These are phyloP conservation scores for Wallacemonas sp. DNA, from an alignment of 208 protist genomes.

Conservation along the genomic window DNA sequence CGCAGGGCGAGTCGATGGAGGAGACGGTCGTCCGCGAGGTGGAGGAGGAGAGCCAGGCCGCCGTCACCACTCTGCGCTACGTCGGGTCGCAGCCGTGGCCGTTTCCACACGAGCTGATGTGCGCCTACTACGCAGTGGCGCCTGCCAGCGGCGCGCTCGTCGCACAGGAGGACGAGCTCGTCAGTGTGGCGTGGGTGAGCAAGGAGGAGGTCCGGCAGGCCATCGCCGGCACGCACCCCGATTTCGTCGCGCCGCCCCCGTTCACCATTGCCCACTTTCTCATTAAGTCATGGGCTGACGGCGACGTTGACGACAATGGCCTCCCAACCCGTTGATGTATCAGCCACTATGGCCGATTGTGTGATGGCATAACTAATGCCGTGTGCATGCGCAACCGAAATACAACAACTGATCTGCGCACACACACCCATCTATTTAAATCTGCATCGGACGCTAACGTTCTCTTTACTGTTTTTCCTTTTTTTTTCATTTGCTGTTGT, in stretches of 20 bases:
- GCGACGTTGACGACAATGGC: constrained; percentile 17
- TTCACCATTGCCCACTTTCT: constrained; percentile 43
- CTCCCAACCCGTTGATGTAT: not conserved
- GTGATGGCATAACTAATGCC: not conserved
- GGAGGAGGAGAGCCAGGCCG: constrained; percentile 52
- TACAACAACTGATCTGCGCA: too few relatives aligned
- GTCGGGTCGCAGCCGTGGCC: constrained; percentile 56
- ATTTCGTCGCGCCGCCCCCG: constrained; percentile 31
- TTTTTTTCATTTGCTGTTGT: not conserved
- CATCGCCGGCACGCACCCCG: constrained; percentile 29
- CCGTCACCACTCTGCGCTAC: constrained; percentile 41
- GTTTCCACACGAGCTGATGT: constrained; percentile 51
- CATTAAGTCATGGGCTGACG: constrained; percentile 40
- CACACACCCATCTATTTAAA: too few relatives aligned
- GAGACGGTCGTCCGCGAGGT: constrained; percentile 57
- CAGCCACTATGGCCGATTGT: not conserved
- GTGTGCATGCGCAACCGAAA: too few relatives aligned
- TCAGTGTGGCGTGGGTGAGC: constrained; percentile 46
- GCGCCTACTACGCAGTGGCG: constrained; percentile 55
- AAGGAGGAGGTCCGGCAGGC: constrained; percentile 51
- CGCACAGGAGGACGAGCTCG: constrained; percentile 40
- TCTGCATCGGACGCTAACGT: too few relatives aligned
- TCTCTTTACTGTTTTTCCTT: not conserved
- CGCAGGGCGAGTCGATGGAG: constrained; percentile 51
- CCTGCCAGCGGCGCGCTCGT: constrained; percentile 17